phyloP scores from a whole-genome alignment of 331 rosid genomes.

The Cucumis variabilis region DNA sequence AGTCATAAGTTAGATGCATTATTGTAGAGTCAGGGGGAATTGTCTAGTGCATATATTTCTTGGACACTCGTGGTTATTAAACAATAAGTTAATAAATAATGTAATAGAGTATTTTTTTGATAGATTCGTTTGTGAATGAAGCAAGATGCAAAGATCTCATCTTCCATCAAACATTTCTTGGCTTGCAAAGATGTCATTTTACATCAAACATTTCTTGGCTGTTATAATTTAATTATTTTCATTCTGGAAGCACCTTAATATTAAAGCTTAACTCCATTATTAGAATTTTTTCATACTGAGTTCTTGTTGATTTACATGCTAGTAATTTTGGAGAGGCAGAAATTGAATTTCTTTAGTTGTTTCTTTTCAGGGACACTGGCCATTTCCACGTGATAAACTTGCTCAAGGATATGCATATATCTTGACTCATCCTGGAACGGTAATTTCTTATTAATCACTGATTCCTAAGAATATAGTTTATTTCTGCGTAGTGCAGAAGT shows the following conservation, averaged over 20 bases:
- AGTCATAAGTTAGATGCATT: neutral
- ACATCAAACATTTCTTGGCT: neutral
- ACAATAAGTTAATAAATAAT: neutral
- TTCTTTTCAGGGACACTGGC: slow-evolving; percentile 82
- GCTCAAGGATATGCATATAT: slow-evolving; percentile 84
- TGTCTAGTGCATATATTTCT: neutral
- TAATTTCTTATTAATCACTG: slow-evolving; percentile 33
- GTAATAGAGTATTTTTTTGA: neutral
- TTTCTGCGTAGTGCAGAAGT: no score
- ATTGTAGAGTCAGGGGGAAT: neutral
- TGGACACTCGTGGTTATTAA: neutral
- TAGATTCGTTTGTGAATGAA: slow-evolving; percentile 2
- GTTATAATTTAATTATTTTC: neutral
- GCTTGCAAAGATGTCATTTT: neutral
- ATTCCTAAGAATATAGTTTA: neutral
- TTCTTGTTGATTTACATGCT: neutral
- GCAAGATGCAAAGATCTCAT: neutral
- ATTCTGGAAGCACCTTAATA: slow-evolving; percentile 6
- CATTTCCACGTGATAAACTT: slow-evolving; percentile 82
- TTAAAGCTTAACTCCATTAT: neutral
- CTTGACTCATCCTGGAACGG: slow-evolving; percentile 89
- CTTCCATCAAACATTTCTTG: neutral
- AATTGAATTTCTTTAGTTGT: slow-evolving; percentile 27
- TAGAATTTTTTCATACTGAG: neutral
- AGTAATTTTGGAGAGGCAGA: neutral